Evolutionary conservation across 495 filamentous ascomycete genomes (phyloP).

Genomic region (Daldinia concentrica): DNA sequence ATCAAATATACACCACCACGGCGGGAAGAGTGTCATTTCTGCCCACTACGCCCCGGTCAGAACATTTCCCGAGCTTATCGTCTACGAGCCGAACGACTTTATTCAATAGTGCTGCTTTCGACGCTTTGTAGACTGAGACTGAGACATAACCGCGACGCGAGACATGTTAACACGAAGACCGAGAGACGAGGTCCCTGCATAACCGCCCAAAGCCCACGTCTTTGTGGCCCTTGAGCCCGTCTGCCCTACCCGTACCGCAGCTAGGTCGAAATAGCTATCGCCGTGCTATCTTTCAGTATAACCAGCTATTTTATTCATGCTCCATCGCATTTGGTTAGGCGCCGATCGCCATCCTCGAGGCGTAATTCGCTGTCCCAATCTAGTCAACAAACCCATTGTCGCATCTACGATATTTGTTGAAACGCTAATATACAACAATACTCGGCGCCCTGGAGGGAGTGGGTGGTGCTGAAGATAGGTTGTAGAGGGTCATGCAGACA

Average conservation of each 20-base stretch:
- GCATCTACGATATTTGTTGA: slow-evolving; percentile 12
- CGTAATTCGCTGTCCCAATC: slow-evolving; percentile 7
- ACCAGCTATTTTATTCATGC: slow-evolving; percentile 49
- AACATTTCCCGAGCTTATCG: not conserved
- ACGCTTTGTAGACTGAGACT: slow-evolving; percentile 9
- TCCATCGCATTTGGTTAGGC: slow-evolving; percentile 27
- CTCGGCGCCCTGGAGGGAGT: slow-evolving; percentile 29
- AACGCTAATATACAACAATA: slow-evolving; percentile 1
- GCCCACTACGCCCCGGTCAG: not conserved
- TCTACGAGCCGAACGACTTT: not conserved
- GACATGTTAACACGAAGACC: slow-evolving; percentile 9
- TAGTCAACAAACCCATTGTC: slow-evolving; percentile 1
- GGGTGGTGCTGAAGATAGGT: slow-evolving; percentile 25
- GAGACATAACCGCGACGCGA: slow-evolving; percentile 20
- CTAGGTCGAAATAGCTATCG: slow-evolving; percentile 2
- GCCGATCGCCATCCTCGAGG: slow-evolving; percentile 36
- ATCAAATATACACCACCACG: not conserved
- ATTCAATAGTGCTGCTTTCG: not conserved
- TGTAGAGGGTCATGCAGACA: slow-evolving; percentile 59
- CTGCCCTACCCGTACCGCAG: slow-evolving; percentile 2
- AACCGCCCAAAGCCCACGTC: slow-evolving; percentile 1
- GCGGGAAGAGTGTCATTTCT: slow-evolving; percentile 2
- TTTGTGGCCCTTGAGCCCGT: not conserved
- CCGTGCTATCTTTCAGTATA: slow-evolving; percentile 36
- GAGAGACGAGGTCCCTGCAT: slow-evolving; percentile 14